These are phyloP conservation scores for Lanzia echinophila DNA, from an alignment of 2,329 filamentous ascomycete species.

Conservation along the genomic window DNA sequence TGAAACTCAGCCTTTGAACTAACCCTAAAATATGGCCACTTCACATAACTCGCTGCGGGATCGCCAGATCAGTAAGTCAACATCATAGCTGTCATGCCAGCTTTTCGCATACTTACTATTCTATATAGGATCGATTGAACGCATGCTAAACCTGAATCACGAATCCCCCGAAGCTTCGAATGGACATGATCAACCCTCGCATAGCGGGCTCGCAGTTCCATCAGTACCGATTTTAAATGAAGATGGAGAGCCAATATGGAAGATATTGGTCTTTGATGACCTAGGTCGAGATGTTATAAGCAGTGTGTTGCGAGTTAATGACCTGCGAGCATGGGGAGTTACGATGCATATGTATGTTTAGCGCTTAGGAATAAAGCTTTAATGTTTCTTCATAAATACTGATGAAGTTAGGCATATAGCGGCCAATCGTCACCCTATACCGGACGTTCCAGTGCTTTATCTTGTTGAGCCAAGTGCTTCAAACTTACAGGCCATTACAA, in stretches of 20 bases:
- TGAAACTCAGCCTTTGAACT: conserved; percentile 26
- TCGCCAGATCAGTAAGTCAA: conserved; percentile 60
- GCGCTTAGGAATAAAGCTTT: not conserved
- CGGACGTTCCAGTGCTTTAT: conserved; percentile 93
- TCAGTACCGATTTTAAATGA: conserved; percentile 76
- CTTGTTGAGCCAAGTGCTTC: conserved; percentile 80
- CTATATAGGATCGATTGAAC: conserved; percentile 74
- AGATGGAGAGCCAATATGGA: conserved; percentile 93
- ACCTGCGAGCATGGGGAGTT: conserved; percentile 87
- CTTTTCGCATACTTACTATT: conserved; percentile 17
- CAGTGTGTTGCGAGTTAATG: conserved; percentile 89
- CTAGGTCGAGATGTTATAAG: conserved; percentile 90
- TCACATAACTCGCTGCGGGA: conserved; percentile 56
- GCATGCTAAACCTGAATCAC: conserved; percentile 92
- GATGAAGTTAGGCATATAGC: conserved; percentile 62
- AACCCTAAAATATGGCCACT: conserved; percentile 43
- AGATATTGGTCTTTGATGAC: conserved; percentile 92
- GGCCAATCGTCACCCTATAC: conserved; percentile 78
- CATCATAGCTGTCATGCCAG: too few relatives aligned
- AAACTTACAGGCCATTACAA: conserved; percentile 78
- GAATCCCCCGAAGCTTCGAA: conserved; percentile 46
- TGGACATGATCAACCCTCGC: conserved; percentile 51
- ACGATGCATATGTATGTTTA: conserved; percentile 79
- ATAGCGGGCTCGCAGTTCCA: conserved; percentile 58
- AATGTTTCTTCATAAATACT: conserved; percentile 13